A percentile compares a stretch with the other conserved stretches of the same genome.
phyloP scores from a whole-genome alignment of 495 filamentous ascomycete species.

The Articulospora tetracladia region DNA sequence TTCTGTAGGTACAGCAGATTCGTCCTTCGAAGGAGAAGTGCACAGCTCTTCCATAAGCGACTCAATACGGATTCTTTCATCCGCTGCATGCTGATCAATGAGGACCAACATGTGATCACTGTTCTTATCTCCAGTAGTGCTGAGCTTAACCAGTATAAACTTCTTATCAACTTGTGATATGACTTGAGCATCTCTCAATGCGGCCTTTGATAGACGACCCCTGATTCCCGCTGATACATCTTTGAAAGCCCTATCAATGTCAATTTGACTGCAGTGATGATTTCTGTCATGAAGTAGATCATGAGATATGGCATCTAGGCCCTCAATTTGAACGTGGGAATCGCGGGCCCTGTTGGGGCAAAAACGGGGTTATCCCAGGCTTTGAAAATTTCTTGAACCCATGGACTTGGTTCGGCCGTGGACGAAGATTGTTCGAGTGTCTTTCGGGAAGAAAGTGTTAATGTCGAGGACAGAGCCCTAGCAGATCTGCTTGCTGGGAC shows the following conservation, averaged over 20 bases:
- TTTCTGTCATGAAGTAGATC: slow-evolving; percentile 9
- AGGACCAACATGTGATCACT: slow-evolving; percentile 50
- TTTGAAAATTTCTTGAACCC: slow-evolving; percentile 35
- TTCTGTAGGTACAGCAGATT: slow-evolving; percentile 43
- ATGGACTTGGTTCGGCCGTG: slow-evolving; percentile 27
- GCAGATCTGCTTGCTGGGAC: neutral
- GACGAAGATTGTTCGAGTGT: neutral
- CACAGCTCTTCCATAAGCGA: slow-evolving; percentile 54
- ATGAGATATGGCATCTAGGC: slow-evolving; percentile 47
- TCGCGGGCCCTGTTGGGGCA: slow-evolving; percentile 30
- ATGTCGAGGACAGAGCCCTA: neutral
- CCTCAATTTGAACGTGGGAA: slow-evolving; percentile 16
- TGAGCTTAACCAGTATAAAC: slow-evolving; percentile 66
- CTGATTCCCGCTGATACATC: slow-evolving; percentile 14
- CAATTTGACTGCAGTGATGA: slow-evolving; percentile 21
- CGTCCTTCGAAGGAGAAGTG: slow-evolving; percentile 9
- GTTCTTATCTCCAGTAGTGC: neutral
- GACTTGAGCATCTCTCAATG: slow-evolving; percentile 58
- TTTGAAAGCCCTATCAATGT: slow-evolving; percentile 21
- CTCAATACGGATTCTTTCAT: slow-evolving; percentile 84
- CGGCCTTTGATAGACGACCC: slow-evolving; percentile 59
- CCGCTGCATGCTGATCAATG: slow-evolving; percentile 93
- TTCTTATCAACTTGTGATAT: slow-evolving; percentile 86
- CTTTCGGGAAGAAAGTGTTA: neutral
- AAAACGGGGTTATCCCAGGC: slow-evolving; percentile 39